Base-by-base conservation (phyloP, 2,329 filamentous ascomycete genomes). In the Corinectria fuckeliana region DNA sequence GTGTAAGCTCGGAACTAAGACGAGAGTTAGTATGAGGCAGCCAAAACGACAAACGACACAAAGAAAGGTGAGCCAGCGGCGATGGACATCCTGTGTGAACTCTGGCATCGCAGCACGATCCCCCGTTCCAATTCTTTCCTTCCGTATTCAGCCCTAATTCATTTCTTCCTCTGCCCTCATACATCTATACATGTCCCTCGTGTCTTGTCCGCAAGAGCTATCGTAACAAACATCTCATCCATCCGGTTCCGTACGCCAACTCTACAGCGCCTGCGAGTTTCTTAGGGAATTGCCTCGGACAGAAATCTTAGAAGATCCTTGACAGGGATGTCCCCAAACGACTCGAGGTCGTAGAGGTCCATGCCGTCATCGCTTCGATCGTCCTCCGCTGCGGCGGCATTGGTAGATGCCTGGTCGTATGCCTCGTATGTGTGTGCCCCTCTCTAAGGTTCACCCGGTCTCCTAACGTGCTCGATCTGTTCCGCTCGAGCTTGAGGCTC, bases 1-100 rank as follows among this genome's bases (percentile, higher is more conserved):
- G 83, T 85, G 66, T 86, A 87, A 14, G 83, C 80, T 62, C 84
- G 85, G 71, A 88, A 87, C 85, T 87, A 65, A 49, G 67, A 51
- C 57, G 62, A 56, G 65, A 39, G 59, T 68, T 50, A 70, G 66
- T 55, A 60, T 57, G 59, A 64, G 65, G 56, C 56, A 52, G 41
- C 53, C 61, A 38, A 25, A 51, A 49, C 57, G 53, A 65, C 57
- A 56, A n/a, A 56, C 41, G 59, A 67, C 66, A 68, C 60, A 62
- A 71, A 51, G 51, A 65, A 64, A 71, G 51, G 58, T 63, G 59
- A 63, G 54, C 44, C 45, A 45, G 55, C 54, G 62, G 47, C 50
- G 60, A 67, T 62, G 58, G 65, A 66, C 63, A 58, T 67, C 65
- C 68, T 62, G 60, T 62, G 53, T 61, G 61, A 66, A 68, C 66